Evolutionary conservation across 2,329 filamentous ascomycete species (phyloP).

Genomic region (Thelonectria blattea): DNA sequence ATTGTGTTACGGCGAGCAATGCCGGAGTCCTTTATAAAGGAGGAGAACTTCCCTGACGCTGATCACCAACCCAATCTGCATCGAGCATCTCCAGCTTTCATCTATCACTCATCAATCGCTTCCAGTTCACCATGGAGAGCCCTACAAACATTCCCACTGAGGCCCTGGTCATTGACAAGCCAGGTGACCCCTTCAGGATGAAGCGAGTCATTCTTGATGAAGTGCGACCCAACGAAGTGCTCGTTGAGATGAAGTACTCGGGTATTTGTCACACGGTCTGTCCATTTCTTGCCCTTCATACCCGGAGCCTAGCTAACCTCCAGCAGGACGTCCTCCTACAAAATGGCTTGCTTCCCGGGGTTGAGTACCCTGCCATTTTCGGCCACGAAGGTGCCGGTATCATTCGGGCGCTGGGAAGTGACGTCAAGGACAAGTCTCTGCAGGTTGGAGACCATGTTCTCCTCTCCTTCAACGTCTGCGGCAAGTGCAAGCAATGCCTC

Average conservation of each 20-base stretch:
- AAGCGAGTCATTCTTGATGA: constrained; percentile 16
- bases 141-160: constrained; percentile 9
- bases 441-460: constrained; percentile 18
- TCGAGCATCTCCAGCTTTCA: background rate
- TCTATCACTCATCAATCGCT: background rate
- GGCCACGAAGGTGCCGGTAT: constrained; percentile 21
- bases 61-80: background rate
- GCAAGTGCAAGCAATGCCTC: constrained; percentile 19
- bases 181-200: constrained; percentile 16
- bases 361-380: constrained; percentile 22
- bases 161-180: constrained; percentile 16
- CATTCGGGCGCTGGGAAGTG: constrained; percentile 7
- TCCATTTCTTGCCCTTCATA: background rate
- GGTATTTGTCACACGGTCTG: constrained; percentile 19
- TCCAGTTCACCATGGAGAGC: background rate
- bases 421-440: constrained; percentile 13
- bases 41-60: too few relatives aligned
- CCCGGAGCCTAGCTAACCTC: background rate
- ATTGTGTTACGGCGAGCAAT: background rate
- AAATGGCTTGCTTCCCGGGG: constrained; percentile 11
- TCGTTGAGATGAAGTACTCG: constrained; percentile 25
- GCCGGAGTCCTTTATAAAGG: background rate
- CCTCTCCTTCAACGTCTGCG: constrained; percentile 23
- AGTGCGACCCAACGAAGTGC: constrained; percentile 15
- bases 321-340: constrained; percentile 14